Evolutionary conservation across 2,329 filamentous ascomycete genomes (phyloP).

Genomic region (Hyphodiscus sp.): DNA sequence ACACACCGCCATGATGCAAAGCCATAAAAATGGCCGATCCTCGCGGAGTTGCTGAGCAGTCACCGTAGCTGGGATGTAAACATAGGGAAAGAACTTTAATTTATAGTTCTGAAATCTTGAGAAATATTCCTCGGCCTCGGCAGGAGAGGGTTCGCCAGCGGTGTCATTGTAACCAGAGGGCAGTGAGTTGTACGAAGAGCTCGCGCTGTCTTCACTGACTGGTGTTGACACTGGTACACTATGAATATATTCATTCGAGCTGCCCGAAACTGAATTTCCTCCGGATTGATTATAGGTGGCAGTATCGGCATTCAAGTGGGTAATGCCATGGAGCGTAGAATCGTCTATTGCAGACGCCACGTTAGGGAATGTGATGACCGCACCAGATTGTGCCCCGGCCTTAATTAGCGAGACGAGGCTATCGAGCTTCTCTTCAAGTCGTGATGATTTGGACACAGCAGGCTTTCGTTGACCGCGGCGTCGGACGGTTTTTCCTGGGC

Average conservation of each 20-base stretch:
- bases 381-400: neutral
- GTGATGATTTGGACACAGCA: slow-evolving; percentile 34
- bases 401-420: slow-evolving; percentile 37
- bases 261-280: too few relatives aligned
- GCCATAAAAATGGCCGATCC: slow-evolving; percentile 43
- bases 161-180: neutral
- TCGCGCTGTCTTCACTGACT: neutral
- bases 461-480: slow-evolving; percentile 33
- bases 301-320: too few relatives aligned
- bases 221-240: neutral
- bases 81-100: slow-evolving; percentile 40
- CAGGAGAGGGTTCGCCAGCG: slow-evolving; percentile 24
- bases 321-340: neutral
- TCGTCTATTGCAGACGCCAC: neutral
- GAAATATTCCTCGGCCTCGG: slow-evolving; percentile 36
- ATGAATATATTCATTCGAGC: neutral
- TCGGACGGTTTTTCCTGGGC: slow-evolving; percentile 37
- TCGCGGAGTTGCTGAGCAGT: slow-evolving; percentile 35
- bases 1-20: slow-evolving; percentile 42
- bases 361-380: neutral
- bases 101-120: slow-evolving; percentile 36
- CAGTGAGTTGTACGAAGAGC: neutral
- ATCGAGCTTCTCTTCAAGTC: slow-evolving; percentile 45
- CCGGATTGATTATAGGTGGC: too few relatives aligned
- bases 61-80: slow-evolving; percentile 34